Evolutionary conservation across 257 asterid species (phyloP).

Genomic region (Verbena officinalis): DNA sequence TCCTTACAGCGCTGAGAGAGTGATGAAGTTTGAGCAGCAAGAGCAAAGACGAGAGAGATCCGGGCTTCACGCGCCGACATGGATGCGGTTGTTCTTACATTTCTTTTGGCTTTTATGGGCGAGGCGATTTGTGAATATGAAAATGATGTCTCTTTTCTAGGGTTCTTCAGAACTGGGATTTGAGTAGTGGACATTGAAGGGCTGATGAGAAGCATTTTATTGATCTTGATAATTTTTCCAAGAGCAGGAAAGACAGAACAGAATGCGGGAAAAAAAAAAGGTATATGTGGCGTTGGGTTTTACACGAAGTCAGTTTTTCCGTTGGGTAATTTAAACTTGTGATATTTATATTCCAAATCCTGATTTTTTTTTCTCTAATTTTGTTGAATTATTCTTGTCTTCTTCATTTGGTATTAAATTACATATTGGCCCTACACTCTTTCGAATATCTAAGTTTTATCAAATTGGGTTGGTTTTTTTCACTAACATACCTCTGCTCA

Average conservation of each 20-base stretch:
- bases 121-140: constrained; percentile 16
- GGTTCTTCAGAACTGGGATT: constrained; percentile 24
- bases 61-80: constrained; percentile 58
- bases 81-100: constrained; percentile 23
- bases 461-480: too few species aligned
- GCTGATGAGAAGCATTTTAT: constrained; percentile 40
- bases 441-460: too few species aligned
- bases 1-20: constrained; percentile 71
- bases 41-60: constrained; percentile 71
- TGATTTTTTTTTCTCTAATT: neutral
- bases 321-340: neutral
- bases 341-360: neutral
- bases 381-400: neutral
- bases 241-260: too few species aligned
- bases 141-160: neutral
- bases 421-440: too few species aligned
- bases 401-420: neutral
- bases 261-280: constrained; percentile 10
- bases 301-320: neutral
- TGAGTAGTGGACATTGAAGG: constrained; percentile 27
- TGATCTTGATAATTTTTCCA: neutral
- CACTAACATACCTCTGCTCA: too few species aligned
- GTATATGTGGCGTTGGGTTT: too few species aligned
- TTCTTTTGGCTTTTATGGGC: constrained; percentile 32
- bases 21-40: constrained; percentile 68